phyloP scores from a whole-genome alignment of 2,329 filamentous ascomycete species.

The Penicillium decumbens region DNA sequence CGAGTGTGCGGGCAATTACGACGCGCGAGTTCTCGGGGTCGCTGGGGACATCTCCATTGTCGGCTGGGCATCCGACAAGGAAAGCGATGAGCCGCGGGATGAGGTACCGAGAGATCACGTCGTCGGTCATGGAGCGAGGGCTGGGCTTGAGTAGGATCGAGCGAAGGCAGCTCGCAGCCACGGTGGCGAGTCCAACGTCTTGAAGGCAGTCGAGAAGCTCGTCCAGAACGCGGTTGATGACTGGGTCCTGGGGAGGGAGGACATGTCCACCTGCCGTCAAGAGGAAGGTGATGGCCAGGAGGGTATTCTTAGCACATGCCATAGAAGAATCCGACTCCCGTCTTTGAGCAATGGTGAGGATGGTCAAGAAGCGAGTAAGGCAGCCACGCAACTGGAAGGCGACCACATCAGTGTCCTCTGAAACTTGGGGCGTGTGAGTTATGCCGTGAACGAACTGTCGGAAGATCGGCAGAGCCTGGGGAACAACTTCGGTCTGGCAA shows the following conservation, averaged over 20 bases:
- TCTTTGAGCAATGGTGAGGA: slow-evolving; percentile 50
- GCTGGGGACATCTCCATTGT: slow-evolving; percentile 55
- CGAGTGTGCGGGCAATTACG: slow-evolving; percentile 69
- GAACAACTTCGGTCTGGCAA: slow-evolving; percentile 84
- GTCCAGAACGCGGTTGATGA: slow-evolving; percentile 69
- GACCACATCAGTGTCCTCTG: slow-evolving; percentile 44
- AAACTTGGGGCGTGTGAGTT: slow-evolving; percentile 38
- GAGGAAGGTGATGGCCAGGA: slow-evolving; percentile 82
- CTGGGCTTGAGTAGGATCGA: slow-evolving; percentile 68
- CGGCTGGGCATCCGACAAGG: slow-evolving; percentile 50
- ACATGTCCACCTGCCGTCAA: slow-evolving; percentile 74
- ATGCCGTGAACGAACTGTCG: slow-evolving; percentile 83
- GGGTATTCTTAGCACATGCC: slow-evolving; percentile 84
- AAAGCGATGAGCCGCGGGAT: slow-evolving; percentile 73
- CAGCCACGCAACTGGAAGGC: slow-evolving; percentile 75
- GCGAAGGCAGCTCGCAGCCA: slow-evolving; percentile 83
- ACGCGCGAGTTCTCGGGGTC: slow-evolving; percentile 73
- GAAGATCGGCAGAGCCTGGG: slow-evolving; percentile 83
- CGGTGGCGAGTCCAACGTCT: slow-evolving; percentile 61
- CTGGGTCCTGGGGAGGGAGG: slow-evolving; percentile 68
- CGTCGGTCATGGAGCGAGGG: slow-evolving; percentile 60
- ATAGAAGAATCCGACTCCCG: slow-evolving; percentile 66
- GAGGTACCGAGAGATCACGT: slow-evolving; percentile 68
- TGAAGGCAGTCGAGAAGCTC: slow-evolving; percentile 79
- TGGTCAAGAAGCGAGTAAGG: slow-evolving; percentile 74